Conservation (phyloP, 345 rosid genomes). For the Populus alba region DNA sequence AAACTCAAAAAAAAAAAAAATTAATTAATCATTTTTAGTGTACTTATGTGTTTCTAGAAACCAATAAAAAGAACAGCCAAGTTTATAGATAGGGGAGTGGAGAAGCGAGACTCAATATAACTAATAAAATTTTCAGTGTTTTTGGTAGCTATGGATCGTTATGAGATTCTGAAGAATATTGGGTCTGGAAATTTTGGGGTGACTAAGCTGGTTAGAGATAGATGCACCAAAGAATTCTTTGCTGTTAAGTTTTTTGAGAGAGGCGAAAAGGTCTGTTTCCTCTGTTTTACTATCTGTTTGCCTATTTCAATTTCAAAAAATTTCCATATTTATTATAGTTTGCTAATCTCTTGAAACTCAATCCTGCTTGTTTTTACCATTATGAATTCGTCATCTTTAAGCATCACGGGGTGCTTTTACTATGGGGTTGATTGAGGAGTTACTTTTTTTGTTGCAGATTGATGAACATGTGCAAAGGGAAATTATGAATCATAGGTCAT, state of each 20-base stretch:
- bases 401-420: background rate
- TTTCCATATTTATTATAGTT: background rate
- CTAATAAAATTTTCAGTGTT: background rate
- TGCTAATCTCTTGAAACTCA: background rate
- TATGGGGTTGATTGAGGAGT: background rate
- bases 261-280: constrained; percentile 65
- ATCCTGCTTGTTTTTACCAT: background rate
- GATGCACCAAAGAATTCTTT: constrained; percentile 50
- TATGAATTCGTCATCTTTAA: background rate
- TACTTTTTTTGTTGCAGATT: constrained; percentile 18
- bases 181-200: constrained; percentile 93
- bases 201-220: constrained; percentile 74
- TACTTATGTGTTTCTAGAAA: too few species aligned
- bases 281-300: background rate
- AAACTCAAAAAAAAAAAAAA: too few species aligned
- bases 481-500: constrained; percentile 22
- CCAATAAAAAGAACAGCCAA: background rate
- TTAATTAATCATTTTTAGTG: too few species aligned
- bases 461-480: constrained; percentile 22
- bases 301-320: background rate
- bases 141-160: constrained; percentile 56
- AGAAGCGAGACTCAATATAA: background rate
- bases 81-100: background rate
- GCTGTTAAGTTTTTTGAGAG: constrained; percentile 84
- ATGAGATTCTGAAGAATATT: constrained; percentile 71